Evolutionary conservation across 495 filamentous ascomycete genomes (phyloP).

Genomic region (Aspergillus egyptiacus): DNA sequence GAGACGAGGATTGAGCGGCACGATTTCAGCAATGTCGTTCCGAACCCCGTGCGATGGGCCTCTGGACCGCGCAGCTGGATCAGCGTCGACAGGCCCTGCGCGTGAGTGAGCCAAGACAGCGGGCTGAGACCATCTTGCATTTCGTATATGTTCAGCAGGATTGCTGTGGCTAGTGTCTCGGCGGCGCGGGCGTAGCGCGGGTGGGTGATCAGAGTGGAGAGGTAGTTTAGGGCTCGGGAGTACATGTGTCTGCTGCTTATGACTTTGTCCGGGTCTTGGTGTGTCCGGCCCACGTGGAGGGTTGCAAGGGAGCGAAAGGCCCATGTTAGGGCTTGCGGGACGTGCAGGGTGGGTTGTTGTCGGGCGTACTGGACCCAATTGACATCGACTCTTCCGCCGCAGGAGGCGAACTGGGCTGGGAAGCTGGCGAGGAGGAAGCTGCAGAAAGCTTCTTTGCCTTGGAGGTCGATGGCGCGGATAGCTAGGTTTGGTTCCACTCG

Average conservation of each 20-base stretch:
- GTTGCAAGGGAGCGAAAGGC: slow-evolving; percentile 8
- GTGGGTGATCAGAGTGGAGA: slow-evolving; percentile 3
- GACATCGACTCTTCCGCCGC: slow-evolving; percentile 5
- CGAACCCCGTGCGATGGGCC: slow-evolving; percentile 21
- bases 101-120: slow-evolving; percentile 24
- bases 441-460: slow-evolving; percentile 16
- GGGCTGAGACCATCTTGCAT: slow-evolving; percentile 20
- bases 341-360: neutral
- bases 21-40: slow-evolving; percentile 17
- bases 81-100: slow-evolving; percentile 23
- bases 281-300: slow-evolving; percentile 6
- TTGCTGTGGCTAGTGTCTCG: slow-evolving; percentile 14
- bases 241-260: slow-evolving; percentile 17
- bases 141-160: slow-evolving; percentile 26
- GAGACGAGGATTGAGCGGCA: slow-evolving; percentile 22
- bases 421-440: slow-evolving; percentile 11
- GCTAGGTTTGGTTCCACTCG: slow-evolving; percentile 14
- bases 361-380: slow-evolving; percentile 13
- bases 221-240: slow-evolving; percentile 9
- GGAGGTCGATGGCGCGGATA: slow-evolving; percentile 8
- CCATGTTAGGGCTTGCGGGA: slow-evolving; percentile 11
- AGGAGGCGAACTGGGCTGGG: slow-evolving; percentile 15
- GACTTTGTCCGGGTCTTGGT: slow-evolving; percentile 8
- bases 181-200: slow-evolving; percentile 6
- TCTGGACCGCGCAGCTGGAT: slow-evolving; percentile 22